These are phyloP conservation scores for Cenococcum geophilum DNA, from an alignment of 495 filamentous ascomycete species.

Conservation along the genomic window DNA sequence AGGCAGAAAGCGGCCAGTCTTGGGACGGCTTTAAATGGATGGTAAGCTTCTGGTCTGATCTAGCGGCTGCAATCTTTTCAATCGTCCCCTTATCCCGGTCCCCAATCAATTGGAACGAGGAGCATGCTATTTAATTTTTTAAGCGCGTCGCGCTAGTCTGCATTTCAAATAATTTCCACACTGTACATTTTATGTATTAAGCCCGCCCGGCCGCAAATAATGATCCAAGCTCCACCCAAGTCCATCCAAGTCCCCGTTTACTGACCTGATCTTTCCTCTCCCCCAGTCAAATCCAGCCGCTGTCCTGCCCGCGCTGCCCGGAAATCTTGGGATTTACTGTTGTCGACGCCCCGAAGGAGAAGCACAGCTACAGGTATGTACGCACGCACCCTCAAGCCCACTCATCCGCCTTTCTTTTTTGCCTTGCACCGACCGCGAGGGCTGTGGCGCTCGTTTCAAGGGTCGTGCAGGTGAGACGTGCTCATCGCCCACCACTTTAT, in stretches of 20 bases:
- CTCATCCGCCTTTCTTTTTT: not conserved
- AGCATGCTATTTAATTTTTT: slow-evolving; percentile 30
- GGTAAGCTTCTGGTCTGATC: slow-evolving; percentile 18
- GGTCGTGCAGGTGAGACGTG: slow-evolving; percentile 8
- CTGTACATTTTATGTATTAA: slow-evolving; percentile 33
- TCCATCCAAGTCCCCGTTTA: not conserved
- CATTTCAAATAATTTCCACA: slow-evolving; percentile 31
- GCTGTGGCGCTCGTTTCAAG: not conserved
- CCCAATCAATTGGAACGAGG: slow-evolving; percentile 22
- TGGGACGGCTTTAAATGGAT: slow-evolving; percentile 25
- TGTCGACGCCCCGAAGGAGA: slow-evolving; percentile 18
- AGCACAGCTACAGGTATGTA: slow-evolving; percentile 23
- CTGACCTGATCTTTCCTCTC: not conserved
- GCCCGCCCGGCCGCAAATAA: slow-evolving; percentile 11
- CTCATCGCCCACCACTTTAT: too few relatives aligned
- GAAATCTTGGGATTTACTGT: slow-evolving; percentile 22
- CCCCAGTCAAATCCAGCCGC: slow-evolving; percentile 26
- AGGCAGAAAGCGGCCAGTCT: slow-evolving; percentile 11
- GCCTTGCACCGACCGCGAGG: not conserved
- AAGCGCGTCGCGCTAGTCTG: slow-evolving; percentile 16
- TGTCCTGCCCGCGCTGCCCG: slow-evolving; percentile 27
- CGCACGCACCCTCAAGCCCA: not conserved
- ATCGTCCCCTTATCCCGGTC: slow-evolving; percentile 22
- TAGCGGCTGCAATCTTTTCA: not conserved
- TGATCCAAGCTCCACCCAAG: slow-evolving; percentile 10